Percentiles rank a stretch among this genome's conserved stretches.
These are phyloP conservation scores for Saccharomycopsis javanensis DNA, from an alignment of 805 yeast species.

Conservation along the genomic window DNA sequence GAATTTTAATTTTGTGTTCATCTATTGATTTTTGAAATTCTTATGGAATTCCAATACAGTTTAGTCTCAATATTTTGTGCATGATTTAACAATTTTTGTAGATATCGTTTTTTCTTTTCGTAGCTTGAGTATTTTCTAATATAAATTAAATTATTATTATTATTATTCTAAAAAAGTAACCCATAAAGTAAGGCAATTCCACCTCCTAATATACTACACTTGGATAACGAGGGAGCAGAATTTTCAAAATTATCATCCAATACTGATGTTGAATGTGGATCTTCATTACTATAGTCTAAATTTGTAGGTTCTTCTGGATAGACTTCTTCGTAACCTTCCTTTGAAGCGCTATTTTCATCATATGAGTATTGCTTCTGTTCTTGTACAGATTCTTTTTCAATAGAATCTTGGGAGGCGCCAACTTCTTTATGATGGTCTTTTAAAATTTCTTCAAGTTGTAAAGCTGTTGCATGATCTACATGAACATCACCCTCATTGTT, in stretches of 20 bases:
- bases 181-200: neutral
- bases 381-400: neutral
- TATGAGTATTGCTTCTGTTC: neutral
- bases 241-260: neutral
- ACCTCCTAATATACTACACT: neutral
- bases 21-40: too few species aligned
- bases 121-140: neutral
- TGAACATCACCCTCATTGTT: slow-evolving; percentile 22
- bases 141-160: neutral
- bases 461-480: slow-evolving; percentile 19
- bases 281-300: neutral
- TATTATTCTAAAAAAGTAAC: neutral
- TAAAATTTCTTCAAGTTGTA: neutral
- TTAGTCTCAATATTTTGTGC: too few species aligned
- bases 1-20: neutral
- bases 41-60: too few species aligned
- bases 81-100: too few species aligned
- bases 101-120: too few species aligned
- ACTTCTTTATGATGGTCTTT: neutral
- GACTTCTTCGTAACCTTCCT: slow-evolving; percentile 4
- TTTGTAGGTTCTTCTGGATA: slow-evolving; percentile 5
- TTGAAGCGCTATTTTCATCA: neutral
- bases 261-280: neutral
- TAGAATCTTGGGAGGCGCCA: neutral
- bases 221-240: neutral